phyloP scores from a whole-genome alignment of 805 yeast species.

The Starmerella stigmatis region DNA sequence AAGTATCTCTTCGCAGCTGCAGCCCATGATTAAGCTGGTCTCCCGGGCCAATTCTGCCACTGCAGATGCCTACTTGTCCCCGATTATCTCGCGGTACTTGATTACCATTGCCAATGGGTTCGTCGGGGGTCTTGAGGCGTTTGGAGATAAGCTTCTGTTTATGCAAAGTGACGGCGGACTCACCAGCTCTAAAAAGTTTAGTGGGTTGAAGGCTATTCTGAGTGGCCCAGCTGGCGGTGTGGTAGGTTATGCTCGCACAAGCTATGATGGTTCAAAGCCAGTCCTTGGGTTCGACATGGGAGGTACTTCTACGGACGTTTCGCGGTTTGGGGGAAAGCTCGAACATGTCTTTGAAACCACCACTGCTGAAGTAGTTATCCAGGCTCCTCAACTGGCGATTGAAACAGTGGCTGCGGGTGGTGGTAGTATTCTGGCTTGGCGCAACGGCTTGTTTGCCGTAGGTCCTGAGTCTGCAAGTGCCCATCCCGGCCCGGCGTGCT shows the following conservation, averaged over 20 bases:
- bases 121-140: slow-evolving; percentile 38
- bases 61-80: slow-evolving; percentile 77
- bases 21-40: slow-evolving; percentile 71
- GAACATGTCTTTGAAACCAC: slow-evolving; percentile 77
- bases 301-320: slow-evolving; percentile 81
- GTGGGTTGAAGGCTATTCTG: slow-evolving; percentile 78
- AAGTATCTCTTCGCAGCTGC: slow-evolving; percentile 55
- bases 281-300: slow-evolving; percentile 84
- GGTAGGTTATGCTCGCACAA: slow-evolving; percentile 82
- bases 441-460: slow-evolving; percentile 63
- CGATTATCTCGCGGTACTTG: slow-evolving; percentile 59
- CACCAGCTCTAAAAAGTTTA: slow-evolving; percentile 69
- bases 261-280: slow-evolving; percentile 43
- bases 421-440: slow-evolving; percentile 57
- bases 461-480: slow-evolving; percentile 85
- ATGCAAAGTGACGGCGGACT: slow-evolving; percentile 98
- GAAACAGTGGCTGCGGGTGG: slow-evolving; percentile 83
- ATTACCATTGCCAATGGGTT: slow-evolving; percentile 54
- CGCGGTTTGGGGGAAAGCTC: slow-evolving; percentile 56
- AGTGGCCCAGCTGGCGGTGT: slow-evolving; percentile 99
- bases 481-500: slow-evolving; percentile 85
- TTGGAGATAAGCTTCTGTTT: slow-evolving; percentile 37
- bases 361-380: slow-evolving; percentile 74
- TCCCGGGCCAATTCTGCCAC: slow-evolving; percentile 67
- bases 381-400: slow-evolving; percentile 74